Evolutionary conservation across 495 filamentous ascomycete species (phyloP), one percentile per base, ranked within the genome.

Genomic region (Penicillium longicatenatum): DNA sequence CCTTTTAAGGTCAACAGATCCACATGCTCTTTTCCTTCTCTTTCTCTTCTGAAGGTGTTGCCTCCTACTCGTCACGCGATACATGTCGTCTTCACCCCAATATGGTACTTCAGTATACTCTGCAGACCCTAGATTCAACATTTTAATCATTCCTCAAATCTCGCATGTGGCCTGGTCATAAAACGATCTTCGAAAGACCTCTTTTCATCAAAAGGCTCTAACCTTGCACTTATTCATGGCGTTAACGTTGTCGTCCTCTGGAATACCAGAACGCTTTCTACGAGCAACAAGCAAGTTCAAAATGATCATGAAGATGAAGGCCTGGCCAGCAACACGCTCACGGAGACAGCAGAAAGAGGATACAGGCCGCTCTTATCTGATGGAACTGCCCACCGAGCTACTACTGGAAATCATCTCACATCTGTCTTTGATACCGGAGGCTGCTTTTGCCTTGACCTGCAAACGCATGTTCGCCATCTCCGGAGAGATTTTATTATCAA

Each of bases 311-410:
- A 74, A 61, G 58, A 73, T 74, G 70, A 70, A 61, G 50, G 55
- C 64, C n/a, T 74, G 72, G 72, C 52, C 65, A 21, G 46, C 46
- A 35, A 55, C 49, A 21, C 59, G 63, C 29, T 42, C 37, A 55
- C 49, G 58, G 33, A 54, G 66, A 39, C 43, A 58, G 44, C 63
- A 58, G 35, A 59, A 59, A 21, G 49, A 64, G 19, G 58, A 65
- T 26, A 7, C 54, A 8, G 50, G 58, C 26, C 69, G 68, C 39
- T 77, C 72, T 58, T 64, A 69, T 59, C 65, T 79, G 2, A 63
- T 76, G 49, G 77, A 76, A 57, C 64, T 79, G 19, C 77, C 77
- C 21, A 77, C 75, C 8, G 77, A 79, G 62, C 37, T 79, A 37
- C 57, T 79, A 16, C 57, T 75, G 33, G 73, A 76, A 46, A 78